phyloP scores from a whole-genome alignment of 2,329 filamentous ascomycete genomes.

The Apiospora aurea region DNA sequence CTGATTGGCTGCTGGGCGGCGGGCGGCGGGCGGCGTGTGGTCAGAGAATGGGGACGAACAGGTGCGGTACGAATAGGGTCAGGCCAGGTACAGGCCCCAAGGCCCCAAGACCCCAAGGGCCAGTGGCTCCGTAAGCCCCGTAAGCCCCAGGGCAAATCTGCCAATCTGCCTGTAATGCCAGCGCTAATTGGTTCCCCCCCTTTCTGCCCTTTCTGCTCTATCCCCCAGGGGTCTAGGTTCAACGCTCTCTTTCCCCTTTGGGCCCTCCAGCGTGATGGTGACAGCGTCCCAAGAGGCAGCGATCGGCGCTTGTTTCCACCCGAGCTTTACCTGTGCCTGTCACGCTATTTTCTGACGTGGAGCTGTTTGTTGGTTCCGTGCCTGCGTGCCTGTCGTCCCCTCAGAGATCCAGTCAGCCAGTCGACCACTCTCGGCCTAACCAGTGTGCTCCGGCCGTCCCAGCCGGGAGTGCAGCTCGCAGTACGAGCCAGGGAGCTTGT shows the following conservation, averaged over 20 bases:
- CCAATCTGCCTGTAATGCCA: neutral
- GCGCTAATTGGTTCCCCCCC: conserved; percentile 4
- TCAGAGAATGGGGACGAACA: neutral
- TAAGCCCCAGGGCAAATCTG: conserved; percentile 4
- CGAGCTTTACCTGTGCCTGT: neutral
- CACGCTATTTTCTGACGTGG: conserved; percentile 22
- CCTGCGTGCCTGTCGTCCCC: neutral
- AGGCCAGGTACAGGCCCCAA: neutral
- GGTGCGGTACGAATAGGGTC: neutral
- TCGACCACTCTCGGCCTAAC: neutral
- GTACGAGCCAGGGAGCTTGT: too few species aligned
- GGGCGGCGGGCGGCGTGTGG: neutral
- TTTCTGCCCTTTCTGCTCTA: neutral
- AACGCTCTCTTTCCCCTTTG: conserved; percentile 6
- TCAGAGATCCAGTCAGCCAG: neutral
- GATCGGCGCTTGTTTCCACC: conserved; percentile 3
- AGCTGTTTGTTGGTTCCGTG: neutral
- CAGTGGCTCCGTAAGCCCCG: neutral
- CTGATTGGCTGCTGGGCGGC: neutral
- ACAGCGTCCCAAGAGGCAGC: neutral
- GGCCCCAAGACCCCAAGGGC: too few species aligned
- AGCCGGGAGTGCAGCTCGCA: neutral
- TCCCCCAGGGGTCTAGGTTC: conserved; percentile 3
- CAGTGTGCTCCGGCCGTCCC: neutral
- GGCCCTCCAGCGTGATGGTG: neutral